Conservation (phyloP, 805 yeast species). For the Saturnispora besseyi region DNA sequence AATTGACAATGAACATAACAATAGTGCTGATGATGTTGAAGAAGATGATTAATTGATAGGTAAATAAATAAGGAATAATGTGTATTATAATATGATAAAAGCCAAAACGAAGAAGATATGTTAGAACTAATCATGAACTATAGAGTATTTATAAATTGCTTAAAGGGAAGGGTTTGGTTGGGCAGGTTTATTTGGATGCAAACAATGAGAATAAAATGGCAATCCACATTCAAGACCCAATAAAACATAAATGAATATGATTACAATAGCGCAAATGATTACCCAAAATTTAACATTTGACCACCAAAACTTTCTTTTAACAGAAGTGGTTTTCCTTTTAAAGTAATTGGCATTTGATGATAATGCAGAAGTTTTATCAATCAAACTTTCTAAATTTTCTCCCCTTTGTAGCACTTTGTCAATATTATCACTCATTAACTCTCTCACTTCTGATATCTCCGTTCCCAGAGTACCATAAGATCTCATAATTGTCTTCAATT, state of each 20-base stretch:
- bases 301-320: slow-evolving; percentile 66
- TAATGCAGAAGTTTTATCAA: slow-evolving; percentile 70
- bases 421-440: slow-evolving; percentile 64
- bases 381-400: slow-evolving; percentile 61
- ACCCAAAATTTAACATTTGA: slow-evolving; percentile 40
- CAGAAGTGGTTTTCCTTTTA: slow-evolving; percentile 54
- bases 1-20: slow-evolving; percentile 8
- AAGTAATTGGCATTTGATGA: slow-evolving; percentile 60
- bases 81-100: background rate
- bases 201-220: slow-evolving; percentile 38
- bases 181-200: slow-evolving; percentile 25
- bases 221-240: slow-evolving; percentile 46
- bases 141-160: background rate
- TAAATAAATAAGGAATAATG: background rate
- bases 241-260: slow-evolving; percentile 35
- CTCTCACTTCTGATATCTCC: slow-evolving; percentile 58
- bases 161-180: slow-evolving; percentile 16
- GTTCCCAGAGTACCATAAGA: slow-evolving; percentile 30
- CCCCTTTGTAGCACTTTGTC: slow-evolving; percentile 69
- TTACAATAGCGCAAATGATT: slow-evolving; percentile 18
- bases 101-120: background rate
- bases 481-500: slow-evolving; percentile 32
- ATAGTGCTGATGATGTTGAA: slow-evolving; percentile 14
- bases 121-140: background rate
- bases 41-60: background rate